Percentiles rank a stretch among this genome's conserved stretches.
phyloP scores from a whole-genome alignment of 2,329 filamentous ascomycete species.

The Knufia fluminis region DNA sequence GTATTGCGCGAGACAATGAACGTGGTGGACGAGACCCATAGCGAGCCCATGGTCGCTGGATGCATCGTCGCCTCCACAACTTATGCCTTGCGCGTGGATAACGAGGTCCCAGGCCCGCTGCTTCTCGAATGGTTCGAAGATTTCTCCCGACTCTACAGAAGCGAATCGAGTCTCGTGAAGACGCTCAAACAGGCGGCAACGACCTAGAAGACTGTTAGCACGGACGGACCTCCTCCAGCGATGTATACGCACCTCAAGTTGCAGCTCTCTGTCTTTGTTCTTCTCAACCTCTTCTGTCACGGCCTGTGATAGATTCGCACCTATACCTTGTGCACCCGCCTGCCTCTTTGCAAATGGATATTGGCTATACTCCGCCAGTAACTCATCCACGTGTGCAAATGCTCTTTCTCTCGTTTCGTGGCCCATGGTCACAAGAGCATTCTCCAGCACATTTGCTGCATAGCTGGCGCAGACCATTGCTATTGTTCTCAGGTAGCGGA shows the following conservation, averaged over 20 bases:
- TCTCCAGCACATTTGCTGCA: slow-evolving; percentile 95
- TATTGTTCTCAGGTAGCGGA: slow-evolving; percentile 83
- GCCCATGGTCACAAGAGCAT: slow-evolving; percentile 85
- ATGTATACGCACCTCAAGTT: slow-evolving; percentile 67
- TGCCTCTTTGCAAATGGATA: slow-evolving; percentile 85
- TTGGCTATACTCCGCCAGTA: slow-evolving; percentile 92
- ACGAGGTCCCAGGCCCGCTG: too few species aligned
- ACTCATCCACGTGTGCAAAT: slow-evolving; percentile 92
- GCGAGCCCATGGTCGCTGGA: too few species aligned
- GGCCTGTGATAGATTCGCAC: slow-evolving; percentile 81
- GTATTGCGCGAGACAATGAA: too few species aligned
- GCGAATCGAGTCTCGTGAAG: slow-evolving; percentile 91
- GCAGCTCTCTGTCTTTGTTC: slow-evolving; percentile 85
- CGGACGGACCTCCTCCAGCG: neutral
- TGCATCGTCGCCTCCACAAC: too few species aligned
- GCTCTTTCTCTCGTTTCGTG: slow-evolving; percentile 91
- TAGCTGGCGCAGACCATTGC: slow-evolving; percentile 97
- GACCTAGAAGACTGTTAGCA: slow-evolving; percentile 39
- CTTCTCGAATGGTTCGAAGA: too few species aligned
- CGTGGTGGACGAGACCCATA: too few species aligned
- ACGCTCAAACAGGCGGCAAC: slow-evolving; percentile 94
- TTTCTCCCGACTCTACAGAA: slow-evolving; percentile 52
- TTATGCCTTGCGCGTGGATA: too few species aligned
- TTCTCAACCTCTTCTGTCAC: slow-evolving; percentile 79
- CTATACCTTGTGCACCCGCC: slow-evolving; percentile 70